Evolutionary conservation across 2,329 filamentous ascomycete genomes (phyloP).

Genomic region (Diaporthe aspalathi): DNA sequence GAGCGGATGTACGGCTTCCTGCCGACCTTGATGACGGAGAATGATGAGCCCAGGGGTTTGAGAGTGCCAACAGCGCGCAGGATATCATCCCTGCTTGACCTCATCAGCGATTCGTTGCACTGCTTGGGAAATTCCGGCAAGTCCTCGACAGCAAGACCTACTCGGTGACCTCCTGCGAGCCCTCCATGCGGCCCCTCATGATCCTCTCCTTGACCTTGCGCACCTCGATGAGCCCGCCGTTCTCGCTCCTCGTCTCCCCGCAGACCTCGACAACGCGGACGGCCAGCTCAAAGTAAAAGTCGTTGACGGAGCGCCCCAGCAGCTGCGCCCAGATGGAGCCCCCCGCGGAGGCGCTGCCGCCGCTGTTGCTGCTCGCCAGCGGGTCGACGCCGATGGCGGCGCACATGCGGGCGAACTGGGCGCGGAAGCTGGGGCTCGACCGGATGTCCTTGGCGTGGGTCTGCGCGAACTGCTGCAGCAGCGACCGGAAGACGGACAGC

Average conservation of each 20-base stretch:
- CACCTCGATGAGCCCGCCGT: conserved; percentile 90
- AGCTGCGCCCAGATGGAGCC: conserved; percentile 93
- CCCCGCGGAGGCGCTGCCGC: conserved; percentile 51
- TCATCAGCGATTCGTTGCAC: background rate
- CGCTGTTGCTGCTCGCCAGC: conserved; percentile 74
- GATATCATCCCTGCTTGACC: conserved; percentile 77
- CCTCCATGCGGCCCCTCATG: conserved; percentile 77
- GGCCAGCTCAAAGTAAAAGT: conserved; percentile 98
- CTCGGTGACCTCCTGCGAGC: conserved; percentile 84
- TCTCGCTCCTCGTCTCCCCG: conserved; percentile 85
- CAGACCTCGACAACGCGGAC: conserved; percentile 97
- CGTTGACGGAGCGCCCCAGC: conserved; percentile 90
- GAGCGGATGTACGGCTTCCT: conserved; percentile 89
- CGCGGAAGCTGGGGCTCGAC: conserved; percentile 92
- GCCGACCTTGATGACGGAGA: conserved; percentile 86
- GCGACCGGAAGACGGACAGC: conserved; percentile 93
- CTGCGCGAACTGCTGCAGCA: conserved; percentile 93
- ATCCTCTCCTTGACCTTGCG: conserved; percentile 83
- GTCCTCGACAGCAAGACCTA: conserved; percentile 51
- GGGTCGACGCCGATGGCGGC: conserved; percentile 96
- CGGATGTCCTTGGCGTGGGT: conserved; percentile 97
- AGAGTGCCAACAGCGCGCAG: conserved; percentile 89
- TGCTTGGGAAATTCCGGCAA: background rate
- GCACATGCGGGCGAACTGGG: conserved; percentile 99
- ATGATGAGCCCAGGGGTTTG: conserved; percentile 87